A percentile compares a stretch with the other conserved stretches of the same genome.
phyloP scores from a whole-genome alignment of 176 grass and related monocot genomes.

The Oryza glumipatula region DNA sequence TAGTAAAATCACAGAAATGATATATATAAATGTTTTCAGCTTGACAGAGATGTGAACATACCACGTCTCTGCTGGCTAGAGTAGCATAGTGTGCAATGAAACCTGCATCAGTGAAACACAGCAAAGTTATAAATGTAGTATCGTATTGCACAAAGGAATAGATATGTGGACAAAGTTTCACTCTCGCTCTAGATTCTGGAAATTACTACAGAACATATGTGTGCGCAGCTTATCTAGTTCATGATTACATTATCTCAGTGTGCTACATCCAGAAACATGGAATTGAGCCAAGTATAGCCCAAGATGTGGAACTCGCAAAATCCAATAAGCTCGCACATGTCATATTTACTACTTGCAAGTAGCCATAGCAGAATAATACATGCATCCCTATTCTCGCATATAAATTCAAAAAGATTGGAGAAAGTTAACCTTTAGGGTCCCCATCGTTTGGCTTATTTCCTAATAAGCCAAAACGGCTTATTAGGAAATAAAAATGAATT shows the following conservation, averaged over 20 bases:
- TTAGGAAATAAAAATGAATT: too few species aligned
- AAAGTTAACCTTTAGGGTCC: too few species aligned
- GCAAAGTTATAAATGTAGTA: not conserved
- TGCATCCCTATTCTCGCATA: not conserved
- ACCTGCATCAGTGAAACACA: conserved; percentile 57
- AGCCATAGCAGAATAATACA: conserved; percentile 16
- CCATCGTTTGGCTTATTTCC: too few species aligned
- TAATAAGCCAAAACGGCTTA: too few species aligned
- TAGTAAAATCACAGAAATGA: conserved; percentile 1
- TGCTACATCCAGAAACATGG: conserved; percentile 6
- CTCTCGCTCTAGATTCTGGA: not conserved
- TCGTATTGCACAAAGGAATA: not conserved
- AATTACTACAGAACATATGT: not conserved
- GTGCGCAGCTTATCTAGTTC: not conserved
- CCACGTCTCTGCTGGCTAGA: conserved; percentile 98
- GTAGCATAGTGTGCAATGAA: conserved; percentile 97
- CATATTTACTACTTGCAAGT: conserved; percentile 28
- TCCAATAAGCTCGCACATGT: not conserved
- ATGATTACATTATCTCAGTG: not conserved
- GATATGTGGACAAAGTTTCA: conserved; percentile 14
- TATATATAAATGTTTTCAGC: conserved; percentile 7
- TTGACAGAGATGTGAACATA: conserved; percentile 47
- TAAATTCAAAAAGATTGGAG: conserved; percentile 2
- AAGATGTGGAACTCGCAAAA: not conserved
- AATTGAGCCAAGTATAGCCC: not conserved